Percentiles rank a stretch among this genome's conserved stretches.
Evolutionary conservation across 78 protist species (phyloP).

Genomic region (Isochrysis galbana): DNA sequence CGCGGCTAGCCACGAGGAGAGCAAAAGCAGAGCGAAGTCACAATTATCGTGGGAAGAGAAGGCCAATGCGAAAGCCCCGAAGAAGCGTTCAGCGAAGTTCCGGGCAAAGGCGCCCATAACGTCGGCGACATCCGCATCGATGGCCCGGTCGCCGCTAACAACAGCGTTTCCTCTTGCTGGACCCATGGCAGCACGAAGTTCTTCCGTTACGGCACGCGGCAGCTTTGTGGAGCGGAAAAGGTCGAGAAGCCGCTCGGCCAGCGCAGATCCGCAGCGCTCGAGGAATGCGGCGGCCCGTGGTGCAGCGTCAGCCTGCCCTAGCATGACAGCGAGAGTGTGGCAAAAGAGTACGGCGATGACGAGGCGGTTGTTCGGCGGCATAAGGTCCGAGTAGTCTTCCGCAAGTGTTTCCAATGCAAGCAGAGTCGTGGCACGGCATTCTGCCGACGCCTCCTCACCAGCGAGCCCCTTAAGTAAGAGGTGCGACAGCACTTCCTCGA

Average conservation of each 20-base stretch:
- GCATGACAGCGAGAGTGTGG: background rate
- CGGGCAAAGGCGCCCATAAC: background rate
- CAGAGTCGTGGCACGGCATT: background rate
- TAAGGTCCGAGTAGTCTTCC: background rate
- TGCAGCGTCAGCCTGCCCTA: background rate
- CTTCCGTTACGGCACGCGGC: background rate
- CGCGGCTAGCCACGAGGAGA: background rate
- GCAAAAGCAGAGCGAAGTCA: background rate
- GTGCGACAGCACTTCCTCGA: no score
- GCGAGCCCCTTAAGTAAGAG: no score
- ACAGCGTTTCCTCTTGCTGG: background rate
- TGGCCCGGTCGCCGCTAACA: background rate
- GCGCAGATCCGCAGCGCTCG: background rate
- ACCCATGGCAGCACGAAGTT: background rate
- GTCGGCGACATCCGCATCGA: background rate
- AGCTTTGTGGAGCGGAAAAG: background rate
- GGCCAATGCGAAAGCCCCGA: background rate
- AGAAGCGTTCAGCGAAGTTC: background rate
- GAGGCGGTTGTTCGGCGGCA: background rate
- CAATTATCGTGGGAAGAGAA: background rate
- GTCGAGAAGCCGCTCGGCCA: background rate
- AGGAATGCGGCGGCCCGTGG: background rate
- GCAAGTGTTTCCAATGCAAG: background rate
- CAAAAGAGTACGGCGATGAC: background rate
- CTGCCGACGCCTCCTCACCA: no score